Evolutionary conservation across 148 eudicot species (phyloP).

Genomic region (Vaccinium macrocarpon): DNA sequence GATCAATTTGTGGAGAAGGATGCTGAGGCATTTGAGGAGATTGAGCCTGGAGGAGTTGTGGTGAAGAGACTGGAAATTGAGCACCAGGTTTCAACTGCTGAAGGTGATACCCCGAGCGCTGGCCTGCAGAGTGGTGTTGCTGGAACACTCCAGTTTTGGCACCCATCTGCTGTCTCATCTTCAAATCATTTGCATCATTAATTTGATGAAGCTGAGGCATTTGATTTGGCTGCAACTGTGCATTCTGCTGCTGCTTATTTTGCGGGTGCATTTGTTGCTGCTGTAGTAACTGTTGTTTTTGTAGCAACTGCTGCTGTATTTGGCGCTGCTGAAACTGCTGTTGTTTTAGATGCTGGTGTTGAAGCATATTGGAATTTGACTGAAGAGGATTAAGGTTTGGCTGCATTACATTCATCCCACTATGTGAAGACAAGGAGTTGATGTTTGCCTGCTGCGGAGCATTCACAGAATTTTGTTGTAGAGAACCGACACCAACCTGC

Average conservation of each 20-base stretch:
- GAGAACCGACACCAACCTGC: slow-evolving; percentile 58
- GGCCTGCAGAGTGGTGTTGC: slow-evolving; percentile 57
- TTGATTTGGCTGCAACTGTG: slow-evolving; percentile 62
- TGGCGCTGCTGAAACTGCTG: slow-evolving; percentile 45
- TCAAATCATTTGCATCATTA: slow-evolving; percentile 61
- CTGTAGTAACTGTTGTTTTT: slow-evolving; percentile 50
- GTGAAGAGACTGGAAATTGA: slow-evolving; percentile 64
- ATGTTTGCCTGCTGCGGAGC: slow-evolving; percentile 61
- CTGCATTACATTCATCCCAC: slow-evolving; percentile 51
- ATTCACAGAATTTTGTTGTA: slow-evolving; percentile 68
- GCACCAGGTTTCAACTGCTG: slow-evolving; percentile 71
- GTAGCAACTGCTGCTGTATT: slow-evolving; percentile 48
- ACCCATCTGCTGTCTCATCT: slow-evolving; percentile 64
- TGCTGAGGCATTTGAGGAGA: slow-evolving; percentile 85
- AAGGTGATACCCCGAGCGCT: slow-evolving; percentile 55
- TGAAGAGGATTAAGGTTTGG: slow-evolving; percentile 56
- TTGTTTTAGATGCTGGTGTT: slow-evolving; percentile 65
- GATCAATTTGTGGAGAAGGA: slow-evolving; percentile 87
- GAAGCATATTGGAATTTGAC: slow-evolving; percentile 60
- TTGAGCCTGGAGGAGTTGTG: slow-evolving; percentile 60
- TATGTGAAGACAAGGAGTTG: slow-evolving; percentile 54
- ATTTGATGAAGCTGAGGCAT: slow-evolving; percentile 68
- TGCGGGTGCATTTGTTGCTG: slow-evolving; percentile 53
- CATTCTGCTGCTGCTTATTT: slow-evolving; percentile 53
- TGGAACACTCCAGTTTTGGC: slow-evolving; percentile 60